Evolutionary conservation across 495 filamentous ascomycete species (phyloP).

Genomic region (Penicillium mononematosum): DNA sequence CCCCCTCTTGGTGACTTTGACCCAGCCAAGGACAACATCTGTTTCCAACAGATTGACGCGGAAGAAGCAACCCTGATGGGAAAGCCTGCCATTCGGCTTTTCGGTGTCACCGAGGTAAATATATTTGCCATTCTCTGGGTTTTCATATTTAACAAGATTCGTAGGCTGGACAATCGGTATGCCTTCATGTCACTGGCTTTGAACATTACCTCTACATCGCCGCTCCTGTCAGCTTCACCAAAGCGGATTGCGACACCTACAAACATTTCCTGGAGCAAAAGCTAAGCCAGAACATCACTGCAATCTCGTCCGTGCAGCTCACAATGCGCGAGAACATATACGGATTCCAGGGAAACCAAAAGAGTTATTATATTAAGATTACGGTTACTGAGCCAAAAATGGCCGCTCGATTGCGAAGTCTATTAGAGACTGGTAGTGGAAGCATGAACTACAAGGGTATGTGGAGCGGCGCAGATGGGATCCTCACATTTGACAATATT

Average conservation of each 20-base stretch:
- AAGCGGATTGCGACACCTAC: conserved; percentile 72
- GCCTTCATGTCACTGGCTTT: conserved; percentile 94
- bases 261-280: conserved; percentile 72
- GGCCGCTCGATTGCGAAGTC: conserved; percentile 67
- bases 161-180: conserved; percentile 81
- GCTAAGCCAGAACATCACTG: conserved; percentile 60
- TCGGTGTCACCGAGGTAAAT: conserved; percentile 89
- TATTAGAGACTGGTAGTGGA: conserved; percentile 65
- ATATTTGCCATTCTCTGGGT: no score
- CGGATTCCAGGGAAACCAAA: conserved; percentile 86
- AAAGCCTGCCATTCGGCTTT: conserved; percentile 76
- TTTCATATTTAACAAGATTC: conserved; percentile 9
- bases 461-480: conserved; percentile 71
- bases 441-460: conserved; percentile 81
- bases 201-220: conserved; percentile 94
- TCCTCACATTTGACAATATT: conserved; percentile 91
- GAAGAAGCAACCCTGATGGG: conserved; percentile 80
- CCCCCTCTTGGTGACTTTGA: conserved; percentile 73
- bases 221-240: conserved; percentile 77
- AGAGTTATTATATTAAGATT: conserved; percentile 90
- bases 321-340: conserved; percentile 85
- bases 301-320: conserved; percentile 71
- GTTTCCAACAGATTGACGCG: conserved; percentile 93
- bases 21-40: conserved; percentile 66
- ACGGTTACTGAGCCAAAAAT: conserved; percentile 83